Evolutionary conservation across 2,329 filamentous ascomycete genomes (phyloP).

Genomic region (Pseudofabraea citricarpa): DNA sequence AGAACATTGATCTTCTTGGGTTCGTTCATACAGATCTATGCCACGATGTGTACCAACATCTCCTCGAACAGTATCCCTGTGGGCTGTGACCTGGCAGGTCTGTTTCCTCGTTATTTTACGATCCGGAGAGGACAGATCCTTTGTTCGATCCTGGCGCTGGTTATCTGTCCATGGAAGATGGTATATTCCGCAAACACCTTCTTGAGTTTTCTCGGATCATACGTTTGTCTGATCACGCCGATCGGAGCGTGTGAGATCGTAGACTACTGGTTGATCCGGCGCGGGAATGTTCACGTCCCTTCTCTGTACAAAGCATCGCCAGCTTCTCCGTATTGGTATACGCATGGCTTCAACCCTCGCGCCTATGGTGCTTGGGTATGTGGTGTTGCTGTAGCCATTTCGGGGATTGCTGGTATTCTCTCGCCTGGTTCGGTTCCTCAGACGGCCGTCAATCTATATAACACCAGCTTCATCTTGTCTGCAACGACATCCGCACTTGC

Average conservation of each 20-base stretch:
- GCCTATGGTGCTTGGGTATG: background rate
- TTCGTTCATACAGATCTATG: constrained; percentile 45
- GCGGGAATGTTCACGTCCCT: constrained; percentile 2
- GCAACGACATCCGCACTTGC: background rate
- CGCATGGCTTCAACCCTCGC: background rate
- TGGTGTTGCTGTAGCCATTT: background rate
- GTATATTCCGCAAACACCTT: constrained; percentile 49
- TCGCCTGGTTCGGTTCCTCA: background rate
- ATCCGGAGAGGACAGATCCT: constrained; percentile 48
- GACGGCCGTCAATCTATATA: constrained; percentile 1
- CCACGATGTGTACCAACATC: constrained; percentile 48
- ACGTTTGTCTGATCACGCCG: constrained; percentile 53
- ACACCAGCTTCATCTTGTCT: constrained; percentile 2
- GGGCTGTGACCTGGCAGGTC: constrained; percentile 47
- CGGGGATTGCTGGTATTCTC: background rate
- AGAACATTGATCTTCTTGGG: constrained; percentile 36
- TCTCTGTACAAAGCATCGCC: background rate
- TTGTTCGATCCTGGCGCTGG: constrained; percentile 43
- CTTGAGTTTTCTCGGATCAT: constrained; percentile 58
- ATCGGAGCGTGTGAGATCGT: background rate
- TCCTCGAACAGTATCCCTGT: constrained; percentile 45
- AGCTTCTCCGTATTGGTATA: constrained; percentile 2
- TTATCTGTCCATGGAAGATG: constrained; percentile 60
- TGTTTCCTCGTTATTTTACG: constrained; percentile 45
- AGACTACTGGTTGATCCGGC: constrained; percentile 2